Evolutionary conservation across 139 green algal genomes (phyloP), one percentile per base, ranked within the genome.

Genomic region (Coelastrella sp.): DNA sequence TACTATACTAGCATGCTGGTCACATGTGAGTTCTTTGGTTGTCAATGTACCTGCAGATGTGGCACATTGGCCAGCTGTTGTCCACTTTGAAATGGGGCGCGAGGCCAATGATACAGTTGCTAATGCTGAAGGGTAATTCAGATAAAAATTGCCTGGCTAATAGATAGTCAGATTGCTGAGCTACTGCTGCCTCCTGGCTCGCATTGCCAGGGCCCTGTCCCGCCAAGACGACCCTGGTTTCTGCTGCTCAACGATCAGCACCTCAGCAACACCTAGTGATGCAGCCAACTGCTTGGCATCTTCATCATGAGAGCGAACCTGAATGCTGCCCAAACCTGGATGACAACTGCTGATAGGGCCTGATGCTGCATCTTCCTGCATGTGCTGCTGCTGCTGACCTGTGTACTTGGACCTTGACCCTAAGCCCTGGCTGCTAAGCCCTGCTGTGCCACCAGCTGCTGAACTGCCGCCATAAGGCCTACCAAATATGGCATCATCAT

Each of bases 401-500:
- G 35, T 49, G 35, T 49, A 3, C 3, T 49, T 49, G 35, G 35
- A 49, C 35, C 35, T 59, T n/a, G 7, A 57, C 56, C 20, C 7
- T 20, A 78, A n/a, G 19, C 25, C 70, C n/a, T n/a, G 19, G 8
- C 70, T 20, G 25, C 17, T 20, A 8, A 8, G 0, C 8, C 19
- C 20, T 56, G 56, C 57, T 84, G 27, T 15, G 11, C 0, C 25
- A 10, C 12, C 76, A 57, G 8, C 19, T 72, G 19, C 79, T n/a
- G 7, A 6, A 57, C 81, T 75, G 6, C 82, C 82, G 7, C 65
- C 65, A 65, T 15, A 87, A 8, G 65, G 35, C 63, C 68, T 56
- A 8, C 84, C 84, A 81, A 88, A 88, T 59, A 88, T 88, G 7
- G 84, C 84, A 57, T 66, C 84, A 14, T 80, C 84, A 58, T 88